phyloP scores from a whole-genome alignment of 1,284 basidiomycete genomes.

The Trametes hirsuta region DNA sequence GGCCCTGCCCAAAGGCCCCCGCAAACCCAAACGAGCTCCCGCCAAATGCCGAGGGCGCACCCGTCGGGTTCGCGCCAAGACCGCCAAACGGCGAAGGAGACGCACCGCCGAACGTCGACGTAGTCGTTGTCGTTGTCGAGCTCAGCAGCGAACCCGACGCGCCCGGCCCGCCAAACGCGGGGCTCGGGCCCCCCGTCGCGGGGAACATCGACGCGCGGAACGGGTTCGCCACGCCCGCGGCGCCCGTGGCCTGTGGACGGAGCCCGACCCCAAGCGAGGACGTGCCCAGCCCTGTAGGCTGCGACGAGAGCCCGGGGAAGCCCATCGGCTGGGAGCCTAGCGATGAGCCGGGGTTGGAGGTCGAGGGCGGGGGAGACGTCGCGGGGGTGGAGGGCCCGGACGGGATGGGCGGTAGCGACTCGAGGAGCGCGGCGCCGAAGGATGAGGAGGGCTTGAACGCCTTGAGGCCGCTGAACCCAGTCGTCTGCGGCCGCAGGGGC shows the following conservation, averaged over 20 bases:
- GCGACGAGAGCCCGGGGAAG: conserved; percentile 25
- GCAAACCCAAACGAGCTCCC: conserved; percentile 21
- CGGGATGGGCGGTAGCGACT: conserved; percentile 75
- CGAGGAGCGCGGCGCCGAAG: conserved; percentile 84
- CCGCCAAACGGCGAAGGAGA: conserved; percentile 25
- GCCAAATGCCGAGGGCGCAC: conserved; percentile 8
- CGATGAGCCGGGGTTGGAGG: conserved; percentile 21
- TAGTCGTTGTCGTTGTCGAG: conserved; percentile 18
- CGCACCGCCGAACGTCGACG: conserved; percentile 14
- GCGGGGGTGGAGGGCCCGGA: conserved; percentile 55
- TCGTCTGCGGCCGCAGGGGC: conserved; percentile 72
- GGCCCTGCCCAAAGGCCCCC: conserved; percentile 23
- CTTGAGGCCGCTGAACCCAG: conserved; percentile 84
- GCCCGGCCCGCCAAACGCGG: conserved; percentile 18
- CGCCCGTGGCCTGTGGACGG: conserved; percentile 72
- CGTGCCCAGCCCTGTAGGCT: conserved; percentile 16
- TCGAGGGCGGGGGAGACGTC: conserved; percentile 21
- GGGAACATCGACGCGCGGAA: conserved; percentile 60
- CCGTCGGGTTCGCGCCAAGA: conserved; percentile 10
- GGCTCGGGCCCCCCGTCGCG: conserved; percentile 20
- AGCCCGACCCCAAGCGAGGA: conserved; percentile 61
- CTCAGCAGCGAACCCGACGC: conserved; percentile 7
- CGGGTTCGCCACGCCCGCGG: conserved; percentile 64
- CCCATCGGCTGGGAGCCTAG: conserved; percentile 40
- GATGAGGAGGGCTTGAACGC: conserved; percentile 91